Percentiles rank a stretch among this genome's conserved stretches.
These are phyloP conservation scores for Eucalyptus marginata DNA, from an alignment of 345 rosid species.

Conservation along the genomic window DNA sequence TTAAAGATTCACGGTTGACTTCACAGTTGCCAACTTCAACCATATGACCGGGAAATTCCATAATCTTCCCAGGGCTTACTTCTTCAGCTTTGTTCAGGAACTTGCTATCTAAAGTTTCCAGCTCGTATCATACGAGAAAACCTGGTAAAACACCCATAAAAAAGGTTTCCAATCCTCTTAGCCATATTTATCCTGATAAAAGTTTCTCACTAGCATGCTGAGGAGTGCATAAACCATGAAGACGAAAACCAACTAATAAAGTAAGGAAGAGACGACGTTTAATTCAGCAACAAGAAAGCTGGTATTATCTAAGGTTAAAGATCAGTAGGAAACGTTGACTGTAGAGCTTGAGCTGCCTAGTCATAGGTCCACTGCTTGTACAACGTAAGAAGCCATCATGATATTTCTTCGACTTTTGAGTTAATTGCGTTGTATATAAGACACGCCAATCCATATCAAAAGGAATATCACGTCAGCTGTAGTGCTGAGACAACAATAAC, in stretches of 20 bases:
- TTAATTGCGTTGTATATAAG: conserved; percentile 38
- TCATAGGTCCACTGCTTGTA: conserved; percentile 12
- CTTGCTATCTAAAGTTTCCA: conserved; percentile 23
- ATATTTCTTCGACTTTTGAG: conserved; percentile 48
- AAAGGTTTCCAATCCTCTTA: neutral
- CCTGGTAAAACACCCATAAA: neutral
- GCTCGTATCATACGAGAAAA: conserved; percentile 32
- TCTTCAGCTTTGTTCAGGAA: conserved; percentile 39
- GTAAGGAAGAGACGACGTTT: neutral
- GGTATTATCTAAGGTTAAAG: neutral
- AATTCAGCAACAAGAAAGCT: neutral
- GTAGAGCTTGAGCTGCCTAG: conserved; percentile 25
- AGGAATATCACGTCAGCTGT: neutral
- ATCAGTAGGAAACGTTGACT: neutral
- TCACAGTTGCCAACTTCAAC: conserved; percentile 39
- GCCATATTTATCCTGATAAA: neutral
- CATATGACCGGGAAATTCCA: conserved; percentile 26
- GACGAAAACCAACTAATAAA: neutral
- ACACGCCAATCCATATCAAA: conserved; percentile 31
- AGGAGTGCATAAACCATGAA: fast-evolving
- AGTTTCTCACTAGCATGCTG: neutral
- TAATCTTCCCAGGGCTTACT: conserved; percentile 24
- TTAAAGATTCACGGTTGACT: neutral
- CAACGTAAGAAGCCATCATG: conserved; percentile 44
- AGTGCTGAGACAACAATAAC: neutral